phyloP scores from a whole-genome alignment of 208 protist genomes.

The Trypanosoma conorhini region DNA sequence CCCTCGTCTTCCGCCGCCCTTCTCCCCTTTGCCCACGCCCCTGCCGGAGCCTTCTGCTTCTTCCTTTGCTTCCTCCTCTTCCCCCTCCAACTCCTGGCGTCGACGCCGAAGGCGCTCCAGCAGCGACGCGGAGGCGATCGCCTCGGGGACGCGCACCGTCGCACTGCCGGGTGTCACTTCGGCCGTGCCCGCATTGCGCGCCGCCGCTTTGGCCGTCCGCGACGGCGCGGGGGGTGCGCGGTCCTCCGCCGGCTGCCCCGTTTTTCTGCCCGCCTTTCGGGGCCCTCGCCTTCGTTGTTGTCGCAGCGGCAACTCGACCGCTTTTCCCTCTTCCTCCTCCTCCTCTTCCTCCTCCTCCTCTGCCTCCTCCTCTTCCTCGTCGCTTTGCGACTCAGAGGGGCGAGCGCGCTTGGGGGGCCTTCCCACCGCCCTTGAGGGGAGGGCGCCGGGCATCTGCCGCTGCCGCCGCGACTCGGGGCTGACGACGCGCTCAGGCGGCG shows the following conservation, averaged over 20 bases:
- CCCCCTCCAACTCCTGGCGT: not conserved
- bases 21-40: not conserved
- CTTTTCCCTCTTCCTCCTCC: not conserved
- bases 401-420: not conserved
- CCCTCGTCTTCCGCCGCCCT: not conserved
- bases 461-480: not conserved
- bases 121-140: constrained; percentile 9
- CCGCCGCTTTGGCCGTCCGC: not conserved
- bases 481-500: not conserved
- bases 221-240: not conserved
- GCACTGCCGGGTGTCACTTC: not conserved
- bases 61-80: not conserved
- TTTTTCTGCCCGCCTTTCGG: not conserved
- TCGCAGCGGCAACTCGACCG: not conserved
- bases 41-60: not conserved
- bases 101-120: constrained; percentile 12
- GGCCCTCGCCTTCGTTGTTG: not conserved
- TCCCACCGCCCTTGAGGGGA: not conserved
- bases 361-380: not conserved
- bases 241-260: not conserved
- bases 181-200: not conserved
- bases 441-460: not conserved
- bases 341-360: not conserved
- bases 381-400: not conserved
- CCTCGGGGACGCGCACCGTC: not conserved